A percentile compares a stretch with the other conserved stretches of the same genome.
Evolutionary conservation across 352 stramenopile species (phyloP).

Genomic region (Lagenidium giganteum): DNA sequence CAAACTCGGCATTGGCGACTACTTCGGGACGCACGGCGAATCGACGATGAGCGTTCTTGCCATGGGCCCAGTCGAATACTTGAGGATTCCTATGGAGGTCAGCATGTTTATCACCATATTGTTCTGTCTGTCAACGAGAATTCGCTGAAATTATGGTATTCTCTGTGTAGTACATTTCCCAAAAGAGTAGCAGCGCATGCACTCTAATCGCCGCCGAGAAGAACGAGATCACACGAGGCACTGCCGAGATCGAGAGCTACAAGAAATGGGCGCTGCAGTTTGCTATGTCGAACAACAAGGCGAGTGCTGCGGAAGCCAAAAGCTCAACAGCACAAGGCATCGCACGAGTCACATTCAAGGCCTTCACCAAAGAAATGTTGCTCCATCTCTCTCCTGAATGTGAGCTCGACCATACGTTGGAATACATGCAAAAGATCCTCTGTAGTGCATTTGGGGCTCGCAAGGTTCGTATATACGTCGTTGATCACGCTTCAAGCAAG

Average conservation of each 20-base stretch:
- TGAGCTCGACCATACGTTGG: constrained; percentile 70
- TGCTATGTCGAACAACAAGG: constrained; percentile 33
- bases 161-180: too few relatives aligned
- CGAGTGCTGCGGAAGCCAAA: constrained; percentile 26
- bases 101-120: constrained; percentile 5
- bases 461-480: constrained; percentile 55
- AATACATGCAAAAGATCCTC: constrained; percentile 57
- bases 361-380: constrained; percentile 76
- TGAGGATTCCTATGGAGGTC: constrained; percentile 48
- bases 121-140: constrained; percentile 14
- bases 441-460: constrained; percentile 49
- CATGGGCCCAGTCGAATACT: constrained; percentile 60
- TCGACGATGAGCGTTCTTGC: constrained; percentile 60
- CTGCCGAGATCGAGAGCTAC: constrained; percentile 64
- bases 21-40: constrained; percentile 33
- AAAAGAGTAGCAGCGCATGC: constrained; percentile 2
- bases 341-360: too few relatives aligned
- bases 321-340: too few relatives aligned
- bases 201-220: constrained; percentile 46
- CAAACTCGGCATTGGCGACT: constrained; percentile 67
- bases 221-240: constrained; percentile 23
- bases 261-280: constrained; percentile 74
- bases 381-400: constrained; percentile 71
- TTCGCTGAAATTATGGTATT: too few relatives aligned
- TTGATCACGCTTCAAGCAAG: constrained; percentile 31